phyloP scores from a whole-genome alignment of 2,329 filamentous ascomycete genomes.

The Fusarium sp. region DNA sequence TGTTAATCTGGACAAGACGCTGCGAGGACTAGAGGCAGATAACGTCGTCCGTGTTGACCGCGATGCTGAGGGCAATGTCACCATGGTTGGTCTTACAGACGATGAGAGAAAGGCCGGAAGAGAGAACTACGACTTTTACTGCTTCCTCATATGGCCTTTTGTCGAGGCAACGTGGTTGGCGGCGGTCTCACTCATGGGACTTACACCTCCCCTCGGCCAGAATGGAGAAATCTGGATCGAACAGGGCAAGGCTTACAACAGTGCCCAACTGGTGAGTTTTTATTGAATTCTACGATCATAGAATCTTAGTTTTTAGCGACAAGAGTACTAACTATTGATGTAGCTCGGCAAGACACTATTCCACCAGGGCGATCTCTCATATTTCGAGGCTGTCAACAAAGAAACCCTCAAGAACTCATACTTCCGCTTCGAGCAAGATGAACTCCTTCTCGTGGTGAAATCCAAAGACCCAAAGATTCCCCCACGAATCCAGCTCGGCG shows the following conservation, averaged over 20 bases:
- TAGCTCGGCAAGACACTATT: constrained; percentile 95
- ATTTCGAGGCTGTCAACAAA: constrained; percentile 98
- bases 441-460: constrained; percentile 82
- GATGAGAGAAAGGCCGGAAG: constrained; percentile 81
- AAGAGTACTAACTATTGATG: constrained; percentile 20
- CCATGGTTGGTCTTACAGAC: constrained; percentile 78
- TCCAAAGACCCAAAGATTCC: constrained; percentile 72
- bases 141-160: constrained; percentile 98
- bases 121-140: constrained; percentile 99
- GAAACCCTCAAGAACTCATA: constrained; percentile 97
- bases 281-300: neutral
- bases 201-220: constrained; percentile 76
- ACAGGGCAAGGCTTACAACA: constrained; percentile 80
- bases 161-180: constrained; percentile 95
- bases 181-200: constrained; percentile 86
- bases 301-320: neutral
- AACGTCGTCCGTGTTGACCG: constrained; percentile 78
- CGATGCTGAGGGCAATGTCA: constrained; percentile 66
- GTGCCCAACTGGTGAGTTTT: constrained; percentile 77
- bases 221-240: constrained; percentile 83
- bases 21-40: constrained; percentile 82
- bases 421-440: constrained; percentile 87
- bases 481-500: constrained; percentile 74
- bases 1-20: constrained; percentile 83
- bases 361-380: constrained; percentile 95